Evolutionary conservation across 176 grass and related monocot species (phyloP), one percentile per base, ranked within the genome.

Genomic region (Oryza glaberrima): DNA sequence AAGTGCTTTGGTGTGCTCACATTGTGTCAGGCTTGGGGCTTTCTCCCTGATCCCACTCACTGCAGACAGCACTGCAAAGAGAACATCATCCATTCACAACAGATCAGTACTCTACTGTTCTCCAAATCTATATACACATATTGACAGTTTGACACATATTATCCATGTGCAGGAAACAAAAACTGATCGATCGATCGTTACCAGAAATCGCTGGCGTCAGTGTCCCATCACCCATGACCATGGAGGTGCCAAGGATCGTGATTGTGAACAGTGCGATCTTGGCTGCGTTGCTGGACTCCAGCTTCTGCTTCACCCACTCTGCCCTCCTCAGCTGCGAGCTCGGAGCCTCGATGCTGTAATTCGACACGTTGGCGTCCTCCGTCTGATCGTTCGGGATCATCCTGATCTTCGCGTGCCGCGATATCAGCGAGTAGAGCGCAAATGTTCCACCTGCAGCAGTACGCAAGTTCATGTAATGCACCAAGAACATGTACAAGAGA

Each of bases 371-470:
- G 0, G 36, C 60, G 70, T 92, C 92, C 72, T 94, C 92, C 5
- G 77, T 73, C 64, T 94, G 92, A 20, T 94, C 77, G 61, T 85
- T 79, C 5, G 92, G 92, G 51, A 94, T 70, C 72, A 90, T 77
- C 40, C 87, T 46, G 43, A 94, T 83, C 73, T 90, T 92, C 44
- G 87, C 87, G 20, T 92, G 70, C 43, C 90, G 71, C 56, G 86
- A 94, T 64, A 94, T 88, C 48, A 92, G 60, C 10, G 92, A 94
- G 65, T 94, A 92, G 6, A 94, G 48, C 6, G 92, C 92, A 48
- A 94, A 94, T 17, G 90, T 94, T 8, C 92, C 92, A 2, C 89
- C 89, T 94, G 81, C 43, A 75, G 81, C 43, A 75, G 46, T 25
- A 32, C 25, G 13, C 11, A n/a, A 0, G 1, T 30, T 2, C 49